These are phyloP conservation scores for Pichia thaimueangensis DNA, from an alignment of 805 yeast species.

Conservation along the genomic window DNA sequence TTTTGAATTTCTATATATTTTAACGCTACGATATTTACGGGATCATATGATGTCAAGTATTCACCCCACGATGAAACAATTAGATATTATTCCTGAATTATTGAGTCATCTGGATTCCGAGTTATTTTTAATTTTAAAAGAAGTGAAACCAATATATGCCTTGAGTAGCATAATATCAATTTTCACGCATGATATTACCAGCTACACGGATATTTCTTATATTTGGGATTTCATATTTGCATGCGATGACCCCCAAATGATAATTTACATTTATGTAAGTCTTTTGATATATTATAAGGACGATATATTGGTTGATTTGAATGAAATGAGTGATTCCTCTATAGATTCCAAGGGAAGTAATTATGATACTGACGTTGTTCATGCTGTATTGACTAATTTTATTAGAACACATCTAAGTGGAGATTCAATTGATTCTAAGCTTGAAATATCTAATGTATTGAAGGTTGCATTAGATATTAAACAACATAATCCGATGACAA, in stretches of 20 bases:
- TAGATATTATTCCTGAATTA: constrained; percentile 60
- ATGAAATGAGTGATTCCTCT: constrained; percentile 27
- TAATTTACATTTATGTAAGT: constrained; percentile 57
- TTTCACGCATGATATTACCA: constrained; percentile 63
- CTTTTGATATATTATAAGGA: constrained; percentile 42
- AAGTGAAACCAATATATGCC: constrained; percentile 55
- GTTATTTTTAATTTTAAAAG: constrained; percentile 35
- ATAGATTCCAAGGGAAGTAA: constrained; percentile 23
- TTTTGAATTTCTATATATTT: constrained; percentile 42
- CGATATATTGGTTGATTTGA: constrained; percentile 33
- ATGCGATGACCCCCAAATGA: constrained; percentile 45
- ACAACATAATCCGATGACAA: constrained; percentile 8
- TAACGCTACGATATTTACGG: constrained; percentile 59
- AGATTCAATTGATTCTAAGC: constrained; percentile 19
- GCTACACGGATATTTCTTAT: constrained; percentile 41
- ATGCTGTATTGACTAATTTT: constrained; percentile 24
- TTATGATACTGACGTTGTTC: constrained; percentile 24
- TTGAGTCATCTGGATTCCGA: constrained; percentile 42
- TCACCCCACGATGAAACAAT: constrained; percentile 57
- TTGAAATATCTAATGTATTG: constrained; percentile 24
- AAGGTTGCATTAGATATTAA: constrained; percentile 16
- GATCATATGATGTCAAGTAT: constrained; percentile 80
- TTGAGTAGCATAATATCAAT: constrained; percentile 73
- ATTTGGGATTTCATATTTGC: constrained; percentile 69
- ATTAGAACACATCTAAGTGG: constrained; percentile 23